Evolutionary conservation across 2,329 filamentous ascomycete species (phyloP).

Genomic region (Nemania sp.): DNA sequence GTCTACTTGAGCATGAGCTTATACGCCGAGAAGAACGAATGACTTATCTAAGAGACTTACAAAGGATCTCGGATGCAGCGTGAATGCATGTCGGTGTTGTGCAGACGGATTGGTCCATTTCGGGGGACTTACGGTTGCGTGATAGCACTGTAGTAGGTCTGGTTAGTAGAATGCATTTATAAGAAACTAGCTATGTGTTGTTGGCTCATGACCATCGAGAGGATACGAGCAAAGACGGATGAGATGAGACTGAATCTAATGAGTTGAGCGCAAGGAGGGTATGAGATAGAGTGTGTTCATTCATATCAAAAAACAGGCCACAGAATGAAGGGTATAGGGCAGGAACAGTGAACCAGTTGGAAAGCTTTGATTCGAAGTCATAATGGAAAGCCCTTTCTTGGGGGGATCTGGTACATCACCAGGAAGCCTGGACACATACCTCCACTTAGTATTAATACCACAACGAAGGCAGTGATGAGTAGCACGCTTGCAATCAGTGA

Average conservation of each 20-base stretch:
- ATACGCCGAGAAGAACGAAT: not conserved
- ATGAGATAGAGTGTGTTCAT: not conserved
- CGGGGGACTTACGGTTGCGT: conserved; percentile 37
- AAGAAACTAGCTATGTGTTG: not conserved
- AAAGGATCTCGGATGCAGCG: conserved; percentile 71
- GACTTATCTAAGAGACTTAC: conserved; percentile 39
- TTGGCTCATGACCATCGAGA: not conserved
- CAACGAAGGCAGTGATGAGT: conserved; percentile 48
- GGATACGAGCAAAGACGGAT: not conserved
- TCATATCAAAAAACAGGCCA: not conserved
- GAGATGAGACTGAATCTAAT: not conserved
- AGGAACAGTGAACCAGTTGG: not conserved
- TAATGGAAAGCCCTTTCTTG: not conserved
- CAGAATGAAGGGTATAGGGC: not conserved
- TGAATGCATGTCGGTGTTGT: conserved; percentile 71
- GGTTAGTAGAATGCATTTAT: conserved; percentile 21
- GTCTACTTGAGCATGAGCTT: conserved; percentile 48
- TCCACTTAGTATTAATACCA: conserved; percentile 49
- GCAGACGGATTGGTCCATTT: conserved; percentile 57
- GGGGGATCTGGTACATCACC: not conserved
- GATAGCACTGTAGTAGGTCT: conserved; percentile 39
- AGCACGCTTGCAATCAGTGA: conserved; percentile 47
- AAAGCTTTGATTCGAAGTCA: not conserved
- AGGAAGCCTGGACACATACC: conserved; percentile 43
- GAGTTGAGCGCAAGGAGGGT: not conserved